phyloP scores from a whole-genome alignment of 163 green algal species.

The Coccomyxa subellipsoidea region DNA sequence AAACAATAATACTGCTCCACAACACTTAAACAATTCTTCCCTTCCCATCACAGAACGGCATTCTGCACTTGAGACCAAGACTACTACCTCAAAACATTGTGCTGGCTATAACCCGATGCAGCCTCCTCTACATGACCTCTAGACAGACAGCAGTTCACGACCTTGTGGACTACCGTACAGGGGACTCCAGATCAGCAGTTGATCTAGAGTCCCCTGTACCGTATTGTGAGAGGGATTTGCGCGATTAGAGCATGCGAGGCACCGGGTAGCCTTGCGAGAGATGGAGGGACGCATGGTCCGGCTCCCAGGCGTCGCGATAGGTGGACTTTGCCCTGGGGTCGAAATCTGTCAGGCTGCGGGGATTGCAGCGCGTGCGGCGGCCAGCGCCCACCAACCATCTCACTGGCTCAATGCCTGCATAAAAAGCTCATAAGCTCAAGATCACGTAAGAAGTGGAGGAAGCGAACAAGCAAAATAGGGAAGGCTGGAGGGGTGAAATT shows the following conservation, averaged over 20 bases:
- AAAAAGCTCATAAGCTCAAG: not conserved
- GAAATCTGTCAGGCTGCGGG: slow-evolving; percentile 59
- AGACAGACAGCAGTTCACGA: no score
- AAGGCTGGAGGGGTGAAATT: not conserved
- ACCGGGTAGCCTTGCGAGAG: not conserved
- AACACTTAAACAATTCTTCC: no score
- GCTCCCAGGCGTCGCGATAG: not conserved
- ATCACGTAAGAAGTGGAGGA: not conserved
- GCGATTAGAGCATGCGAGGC: not conserved
- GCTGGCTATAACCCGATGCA: no score
- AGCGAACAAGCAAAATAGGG: not conserved
- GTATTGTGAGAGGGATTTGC: not conserved
- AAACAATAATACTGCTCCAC: no score
- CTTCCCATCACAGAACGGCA: no score
- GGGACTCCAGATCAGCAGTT: no score
- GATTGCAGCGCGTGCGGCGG: slow-evolving; percentile 51
- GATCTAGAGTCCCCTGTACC: no score
- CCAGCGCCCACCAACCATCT: slow-evolving; percentile 41
- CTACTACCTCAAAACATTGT: no score
- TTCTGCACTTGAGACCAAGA: no score
- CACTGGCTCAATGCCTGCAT: slow-evolving; percentile 14
- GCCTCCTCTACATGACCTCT: no score
- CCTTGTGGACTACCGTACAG: no score
- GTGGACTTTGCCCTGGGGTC: not conserved
- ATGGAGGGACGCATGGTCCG: not conserved